Conservation (phyloP, 768 basidiomycete species). For the Cystobasidium ongulense region DNA sequence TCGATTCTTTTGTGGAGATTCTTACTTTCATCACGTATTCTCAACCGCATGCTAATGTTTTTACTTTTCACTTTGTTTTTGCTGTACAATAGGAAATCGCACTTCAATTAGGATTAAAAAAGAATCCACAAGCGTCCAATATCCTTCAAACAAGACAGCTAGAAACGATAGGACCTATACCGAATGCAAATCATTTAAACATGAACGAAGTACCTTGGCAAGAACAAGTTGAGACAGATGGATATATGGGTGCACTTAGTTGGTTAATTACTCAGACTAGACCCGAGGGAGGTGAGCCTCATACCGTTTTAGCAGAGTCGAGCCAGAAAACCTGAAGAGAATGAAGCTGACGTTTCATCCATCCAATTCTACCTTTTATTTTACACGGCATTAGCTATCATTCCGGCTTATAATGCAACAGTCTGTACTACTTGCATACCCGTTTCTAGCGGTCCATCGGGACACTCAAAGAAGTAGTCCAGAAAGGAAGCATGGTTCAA, state of each 20-base stretch:
- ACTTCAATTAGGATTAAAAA: not conserved
- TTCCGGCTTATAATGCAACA: not conserved
- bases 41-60: too few relatives aligned
- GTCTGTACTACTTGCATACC: conserved; percentile 20
- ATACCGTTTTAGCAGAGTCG: not conserved
- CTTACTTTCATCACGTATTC: too few relatives aligned
- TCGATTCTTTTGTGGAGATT: too few relatives aligned
- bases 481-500: too few relatives aligned
- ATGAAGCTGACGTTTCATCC: too few relatives aligned
- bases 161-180: conserved; percentile 14
- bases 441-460: not conserved
- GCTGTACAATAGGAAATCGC: not conserved
- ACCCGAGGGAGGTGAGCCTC: conserved; percentile 20
- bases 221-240: conserved; percentile 8
- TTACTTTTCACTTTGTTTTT: too few relatives aligned
- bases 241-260: conserved; percentile 8
- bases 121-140: not conserved
- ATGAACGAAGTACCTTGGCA: conserved; percentile 22
- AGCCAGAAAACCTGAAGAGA: not conserved
- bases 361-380: too few relatives aligned
- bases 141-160: not conserved
- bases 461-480: not conserved
- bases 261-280: conserved; percentile 7
- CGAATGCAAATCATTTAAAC: conserved; percentile 7
- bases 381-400: not conserved